These are phyloP conservation scores for Mycena metata DNA, from an alignment of 768 basidiomycete species.

Conservation along the genomic window DNA sequence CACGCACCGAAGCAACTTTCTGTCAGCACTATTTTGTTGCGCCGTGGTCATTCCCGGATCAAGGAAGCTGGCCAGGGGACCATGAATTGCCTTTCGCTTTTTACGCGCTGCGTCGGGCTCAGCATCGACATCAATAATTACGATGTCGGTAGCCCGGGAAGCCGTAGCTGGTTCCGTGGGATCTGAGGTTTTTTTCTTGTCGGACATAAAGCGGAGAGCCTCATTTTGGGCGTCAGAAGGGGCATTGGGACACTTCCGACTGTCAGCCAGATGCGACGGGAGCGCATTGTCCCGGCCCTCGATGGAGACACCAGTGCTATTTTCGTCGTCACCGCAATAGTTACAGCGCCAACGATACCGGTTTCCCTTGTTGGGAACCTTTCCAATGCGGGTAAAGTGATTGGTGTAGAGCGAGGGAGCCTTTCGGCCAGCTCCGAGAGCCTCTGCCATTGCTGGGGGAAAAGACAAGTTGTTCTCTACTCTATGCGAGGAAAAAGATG, in stretches of 20 bases:
- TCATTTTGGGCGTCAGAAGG: not conserved
- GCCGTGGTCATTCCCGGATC: not conserved
- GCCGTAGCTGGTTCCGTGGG: not conserved
- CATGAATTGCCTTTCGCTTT: conserved; percentile 1
- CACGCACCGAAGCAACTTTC: conserved; percentile 22
- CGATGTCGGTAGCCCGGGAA: not conserved
- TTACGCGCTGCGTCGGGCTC: not conserved
- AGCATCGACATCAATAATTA: conserved; percentile 7
- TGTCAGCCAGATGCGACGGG: not conserved
- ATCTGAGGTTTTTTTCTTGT: conserved; percentile 4
- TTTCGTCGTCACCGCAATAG: conserved; percentile 2
- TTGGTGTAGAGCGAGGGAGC: not conserved
- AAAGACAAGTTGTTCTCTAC: not conserved
- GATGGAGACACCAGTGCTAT: not conserved
- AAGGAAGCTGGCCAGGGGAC: not conserved
- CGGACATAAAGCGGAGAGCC: not conserved
- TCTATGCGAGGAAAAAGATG: too few relatives aligned
- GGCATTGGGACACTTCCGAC: not conserved
- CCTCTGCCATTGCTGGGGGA: not conserved
- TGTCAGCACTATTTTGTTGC: conserved; percentile 13
- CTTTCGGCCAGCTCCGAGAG: not conserved
- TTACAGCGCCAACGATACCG: not conserved
- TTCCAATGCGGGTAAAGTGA: not conserved
- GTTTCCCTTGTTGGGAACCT: not conserved
- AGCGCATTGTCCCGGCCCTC: conserved; percentile 7